Evolutionary conservation across 2,329 filamentous ascomycete genomes (phyloP).

Genomic region (Ceratocystis albifundus): DNA sequence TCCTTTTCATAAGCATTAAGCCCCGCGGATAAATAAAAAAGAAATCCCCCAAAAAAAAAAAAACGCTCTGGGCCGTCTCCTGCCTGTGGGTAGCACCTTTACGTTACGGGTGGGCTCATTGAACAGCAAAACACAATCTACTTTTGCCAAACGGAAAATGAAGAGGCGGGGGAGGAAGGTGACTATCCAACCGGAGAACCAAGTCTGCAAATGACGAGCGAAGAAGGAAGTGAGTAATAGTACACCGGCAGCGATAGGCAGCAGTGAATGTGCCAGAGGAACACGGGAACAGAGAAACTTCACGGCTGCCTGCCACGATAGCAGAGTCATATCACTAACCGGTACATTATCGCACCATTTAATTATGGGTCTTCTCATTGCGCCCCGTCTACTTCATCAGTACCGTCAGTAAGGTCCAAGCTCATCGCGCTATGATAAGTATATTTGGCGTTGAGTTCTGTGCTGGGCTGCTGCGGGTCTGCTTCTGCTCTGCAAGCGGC

Average conservation of each 20-base stretch:
- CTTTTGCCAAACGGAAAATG: neutral
- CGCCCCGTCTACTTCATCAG: neutral
- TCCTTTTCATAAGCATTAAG: neutral
- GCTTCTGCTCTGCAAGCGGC: neutral
- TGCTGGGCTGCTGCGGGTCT: neutral
- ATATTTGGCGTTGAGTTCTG: neutral
- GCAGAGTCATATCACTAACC: neutral
- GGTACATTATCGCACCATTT: neutral
- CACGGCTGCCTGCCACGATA: neutral
- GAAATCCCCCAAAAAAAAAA: too few species aligned
- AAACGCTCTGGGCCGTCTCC: constrained; percentile 7
- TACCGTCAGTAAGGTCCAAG: neutral
- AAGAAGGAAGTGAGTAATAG: neutral
- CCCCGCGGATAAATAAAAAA: neutral
- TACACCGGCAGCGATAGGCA: neutral
- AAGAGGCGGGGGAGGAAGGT: neutral
- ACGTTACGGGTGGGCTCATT: neutral
- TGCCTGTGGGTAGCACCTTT: constrained; percentile 7
- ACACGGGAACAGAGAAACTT: neutral
- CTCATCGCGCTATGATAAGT: constrained; percentile 5
- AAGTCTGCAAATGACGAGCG: neutral
- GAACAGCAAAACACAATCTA: neutral
- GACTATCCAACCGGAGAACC: neutral
- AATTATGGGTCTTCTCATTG: neutral
- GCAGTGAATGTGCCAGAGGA: neutral